A percentile compares a stretch with the other conserved stretches of the same genome.
Evolutionary conservation across 164 flowering plant genomes (phyloP).

Genomic region (Magnolia sinica): DNA sequence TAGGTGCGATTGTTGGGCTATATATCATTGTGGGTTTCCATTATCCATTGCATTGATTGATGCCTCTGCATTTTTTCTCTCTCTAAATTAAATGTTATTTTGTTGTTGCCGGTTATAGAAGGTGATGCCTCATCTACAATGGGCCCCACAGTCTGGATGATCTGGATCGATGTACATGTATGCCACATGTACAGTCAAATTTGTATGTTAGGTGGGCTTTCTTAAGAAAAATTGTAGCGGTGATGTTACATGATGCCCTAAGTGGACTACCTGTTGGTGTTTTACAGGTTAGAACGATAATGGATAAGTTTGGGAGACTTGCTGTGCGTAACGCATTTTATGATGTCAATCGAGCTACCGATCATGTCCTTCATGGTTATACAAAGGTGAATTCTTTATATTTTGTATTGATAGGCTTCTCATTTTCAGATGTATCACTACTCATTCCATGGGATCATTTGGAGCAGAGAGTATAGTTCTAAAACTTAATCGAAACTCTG

Average conservation of each 20-base stretch:
- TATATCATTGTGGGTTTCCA: too few relatives aligned
- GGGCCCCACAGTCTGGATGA: background rate
- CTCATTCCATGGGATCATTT: too few relatives aligned
- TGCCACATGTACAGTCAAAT: background rate
- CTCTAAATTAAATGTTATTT: background rate
- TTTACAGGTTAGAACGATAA: slow-evolving; percentile 65
- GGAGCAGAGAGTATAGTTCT: background rate
- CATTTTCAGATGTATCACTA: background rate
- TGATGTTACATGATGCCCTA: background rate
- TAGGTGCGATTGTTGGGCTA: too few relatives aligned
- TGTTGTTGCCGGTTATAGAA: background rate
- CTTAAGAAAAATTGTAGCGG: background rate
- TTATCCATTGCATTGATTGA: background rate
- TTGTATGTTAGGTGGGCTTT: background rate
- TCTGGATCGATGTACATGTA: background rate
- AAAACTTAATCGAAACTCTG: too few relatives aligned
- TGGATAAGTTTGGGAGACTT: slow-evolving; percentile 72
- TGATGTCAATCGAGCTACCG: slow-evolving; percentile 56
- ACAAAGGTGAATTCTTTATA: slow-evolving; percentile 53
- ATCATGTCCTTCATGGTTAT: slow-evolving; percentile 65
- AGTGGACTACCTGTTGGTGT: background rate
- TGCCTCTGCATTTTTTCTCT: background rate
- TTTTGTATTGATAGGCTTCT: background rate
- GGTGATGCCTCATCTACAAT: background rate
- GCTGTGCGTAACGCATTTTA: slow-evolving; percentile 77